Base-by-base conservation (phyloP, 176 grass and related monocot genomes). In the Canna indica region DNA sequence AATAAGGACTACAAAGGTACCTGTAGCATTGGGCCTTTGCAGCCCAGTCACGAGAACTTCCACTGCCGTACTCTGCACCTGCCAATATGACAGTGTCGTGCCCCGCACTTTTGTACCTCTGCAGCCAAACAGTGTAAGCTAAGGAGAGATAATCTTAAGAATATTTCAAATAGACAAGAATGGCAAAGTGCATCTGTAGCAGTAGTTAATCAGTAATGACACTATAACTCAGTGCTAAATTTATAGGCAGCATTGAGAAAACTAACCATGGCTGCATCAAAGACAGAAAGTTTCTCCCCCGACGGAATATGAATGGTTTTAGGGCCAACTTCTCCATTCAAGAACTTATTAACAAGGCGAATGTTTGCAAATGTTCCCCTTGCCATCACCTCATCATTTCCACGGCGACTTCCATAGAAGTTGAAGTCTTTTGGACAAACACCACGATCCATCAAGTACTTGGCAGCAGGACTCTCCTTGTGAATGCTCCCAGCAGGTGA, bases 331-430 rank as follows among this genome's bases (percentile, higher is more conserved):
- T 95, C 91, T 42, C 87, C 91, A 73, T 91, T 91, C 82, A 95
- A 81, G 73, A 95, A 79, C 82, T 91, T 95, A 64, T 91, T 95
- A 75, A 95, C 91, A 53, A 95, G 77, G 32, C 87, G 91, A 64
- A 95, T 95, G 70, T 95, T 95, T 10, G 91, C 91, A 85, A 95
- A 95, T 73, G 91, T 95, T 63, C 87, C 91, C 82, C 91, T 95
- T 36, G 91, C 91, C 91, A 95, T 95, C 66, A 95, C 83, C 75
- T 95, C 91, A 80, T 95, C 75, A 6, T 95, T 91, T 47, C 91
- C 91, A 79, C 91, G 73, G 59, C 91, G 82, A 70, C 91, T 95
- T 29, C 91, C 91, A 75, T 95, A 95, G 64, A 85, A 91, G 65
- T 95, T 95, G 85, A 91, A 95, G 47, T 88, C 80, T 59, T 88